Percentiles rank a stretch among this genome's conserved stretches.
These are phyloP conservation scores for Penicillium vulpinum DNA, from an alignment of 2,329 filamentous ascomycete species.

Conservation along the genomic window DNA sequence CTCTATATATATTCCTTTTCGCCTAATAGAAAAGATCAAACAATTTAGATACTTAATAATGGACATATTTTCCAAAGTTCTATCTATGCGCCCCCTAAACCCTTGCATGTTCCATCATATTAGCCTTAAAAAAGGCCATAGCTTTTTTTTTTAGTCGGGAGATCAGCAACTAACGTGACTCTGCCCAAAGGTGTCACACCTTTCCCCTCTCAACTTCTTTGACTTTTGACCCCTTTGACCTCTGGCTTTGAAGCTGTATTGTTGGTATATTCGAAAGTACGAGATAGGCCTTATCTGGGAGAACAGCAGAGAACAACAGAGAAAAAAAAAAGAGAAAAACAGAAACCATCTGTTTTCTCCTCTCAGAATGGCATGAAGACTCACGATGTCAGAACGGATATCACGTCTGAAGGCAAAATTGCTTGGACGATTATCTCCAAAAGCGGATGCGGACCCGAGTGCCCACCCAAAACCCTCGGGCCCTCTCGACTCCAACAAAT, in stretches of 20 bases:
- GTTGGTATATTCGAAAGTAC: not conserved
- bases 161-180: constrained; percentile 2
- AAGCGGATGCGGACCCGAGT: constrained; percentile 30
- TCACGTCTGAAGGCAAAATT: constrained; percentile 41
- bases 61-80: not conserved
- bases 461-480: constrained; percentile 24
- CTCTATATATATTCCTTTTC: not conserved
- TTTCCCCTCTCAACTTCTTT: not conserved
- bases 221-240: not conserved
- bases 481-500: constrained; percentile 25
- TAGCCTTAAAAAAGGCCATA: constrained; percentile 2
- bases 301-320: not conserved
- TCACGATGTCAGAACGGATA: constrained; percentile 35
- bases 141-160: not conserved
- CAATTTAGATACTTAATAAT: not conserved
- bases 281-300: not conserved
- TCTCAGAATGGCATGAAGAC: constrained; percentile 1
- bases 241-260: not conserved
- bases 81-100: not conserved
- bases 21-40: not conserved
- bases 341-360: not conserved
- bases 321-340: not conserved
- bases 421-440: constrained; percentile 39
- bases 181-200: not conserved
- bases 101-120: not conserved